Conservation (phyloP, 345 rosid species). For the Pistacia atlantica region DNA sequence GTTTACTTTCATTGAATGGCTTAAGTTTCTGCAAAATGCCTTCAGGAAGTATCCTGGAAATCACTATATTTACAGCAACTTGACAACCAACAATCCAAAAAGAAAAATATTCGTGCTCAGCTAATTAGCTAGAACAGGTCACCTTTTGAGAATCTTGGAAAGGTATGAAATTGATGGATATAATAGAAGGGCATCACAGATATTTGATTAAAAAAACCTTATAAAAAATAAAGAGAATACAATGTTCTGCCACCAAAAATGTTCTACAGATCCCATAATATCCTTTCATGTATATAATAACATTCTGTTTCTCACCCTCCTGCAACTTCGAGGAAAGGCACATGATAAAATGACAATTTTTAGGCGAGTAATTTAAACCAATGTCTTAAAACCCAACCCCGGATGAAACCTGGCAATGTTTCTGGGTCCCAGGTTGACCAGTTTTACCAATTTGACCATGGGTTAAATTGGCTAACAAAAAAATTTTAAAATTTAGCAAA, state of each 20-base stretch:
- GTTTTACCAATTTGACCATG: too few species aligned
- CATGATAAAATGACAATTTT: too few species aligned
- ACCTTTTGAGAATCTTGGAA: conserved; percentile 19
- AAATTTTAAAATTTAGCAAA: too few species aligned
- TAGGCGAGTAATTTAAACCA: too few species aligned
- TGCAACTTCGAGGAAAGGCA: background rate
- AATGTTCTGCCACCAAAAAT: conserved; percentile 8
- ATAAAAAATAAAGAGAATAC: background rate
- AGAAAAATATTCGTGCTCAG: conserved; percentile 18
- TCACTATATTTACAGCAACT: background rate
- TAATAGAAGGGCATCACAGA: conserved; percentile 6
- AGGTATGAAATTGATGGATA: conserved; percentile 18
- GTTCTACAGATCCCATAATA: conserved; percentile 7
- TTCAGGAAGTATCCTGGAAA: background rate
- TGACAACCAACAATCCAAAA: conserved; percentile 1
- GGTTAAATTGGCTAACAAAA: too few species aligned
- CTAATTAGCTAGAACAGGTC: background rate
- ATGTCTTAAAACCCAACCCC: too few species aligned
- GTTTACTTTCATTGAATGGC: conserved; percentile 9
- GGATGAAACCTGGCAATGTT: too few species aligned
- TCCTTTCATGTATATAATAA: background rate
- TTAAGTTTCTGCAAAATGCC: background rate
- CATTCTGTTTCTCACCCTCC: background rate
- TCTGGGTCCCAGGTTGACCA: too few species aligned
- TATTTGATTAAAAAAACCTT: conserved; percentile 9